phyloP scores from a whole-genome alignment of 2,329 filamentous ascomycete species.

The Colletotrichum cuscutae region DNA sequence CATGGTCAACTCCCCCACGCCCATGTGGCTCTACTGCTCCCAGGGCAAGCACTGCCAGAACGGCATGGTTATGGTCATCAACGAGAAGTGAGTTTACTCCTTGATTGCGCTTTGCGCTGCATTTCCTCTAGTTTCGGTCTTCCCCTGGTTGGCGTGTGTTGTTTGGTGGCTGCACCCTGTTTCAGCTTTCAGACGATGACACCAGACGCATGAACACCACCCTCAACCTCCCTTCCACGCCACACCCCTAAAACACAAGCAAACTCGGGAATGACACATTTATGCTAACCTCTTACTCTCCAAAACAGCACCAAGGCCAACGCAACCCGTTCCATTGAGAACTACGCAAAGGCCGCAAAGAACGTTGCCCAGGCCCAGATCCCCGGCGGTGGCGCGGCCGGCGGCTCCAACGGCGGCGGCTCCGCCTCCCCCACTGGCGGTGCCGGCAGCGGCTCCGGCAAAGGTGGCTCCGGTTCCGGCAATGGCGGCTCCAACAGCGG shows the following conservation, averaged over 20 bases:
- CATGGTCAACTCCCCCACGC: constrained; percentile 73
- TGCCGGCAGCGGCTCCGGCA: constrained; percentile 24
- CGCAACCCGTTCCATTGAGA: constrained; percentile 59
- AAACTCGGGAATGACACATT: neutral
- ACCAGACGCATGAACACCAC: constrained; percentile 8
- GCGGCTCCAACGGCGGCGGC: constrained; percentile 29
- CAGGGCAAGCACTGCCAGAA: constrained; percentile 78
- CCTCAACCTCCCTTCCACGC: neutral
- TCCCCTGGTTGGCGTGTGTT: neutral
- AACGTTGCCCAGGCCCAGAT: constrained; percentile 39
- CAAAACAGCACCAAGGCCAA: constrained; percentile 58
- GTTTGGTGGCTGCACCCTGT: neutral
- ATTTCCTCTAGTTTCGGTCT: too few relatives aligned
- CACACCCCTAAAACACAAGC: neutral
- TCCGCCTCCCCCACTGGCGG: constrained; percentile 38
- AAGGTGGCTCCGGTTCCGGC: constrained; percentile 36
- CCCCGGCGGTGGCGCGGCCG: constrained; percentile 36
- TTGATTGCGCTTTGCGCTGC: too few relatives aligned
- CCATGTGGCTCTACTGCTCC: constrained; percentile 84
- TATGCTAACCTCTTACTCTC: constrained; percentile 17
- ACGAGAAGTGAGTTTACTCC: constrained; percentile 69
- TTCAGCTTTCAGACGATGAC: constrained; percentile 32
- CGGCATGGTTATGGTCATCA: constrained; percentile 82
- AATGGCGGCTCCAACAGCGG: constrained; percentile 27
- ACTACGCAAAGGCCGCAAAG: constrained; percentile 56